Conservation (phyloP, 495 filamentous ascomycete genomes). For the Aspergillus haitiensis region DNA sequence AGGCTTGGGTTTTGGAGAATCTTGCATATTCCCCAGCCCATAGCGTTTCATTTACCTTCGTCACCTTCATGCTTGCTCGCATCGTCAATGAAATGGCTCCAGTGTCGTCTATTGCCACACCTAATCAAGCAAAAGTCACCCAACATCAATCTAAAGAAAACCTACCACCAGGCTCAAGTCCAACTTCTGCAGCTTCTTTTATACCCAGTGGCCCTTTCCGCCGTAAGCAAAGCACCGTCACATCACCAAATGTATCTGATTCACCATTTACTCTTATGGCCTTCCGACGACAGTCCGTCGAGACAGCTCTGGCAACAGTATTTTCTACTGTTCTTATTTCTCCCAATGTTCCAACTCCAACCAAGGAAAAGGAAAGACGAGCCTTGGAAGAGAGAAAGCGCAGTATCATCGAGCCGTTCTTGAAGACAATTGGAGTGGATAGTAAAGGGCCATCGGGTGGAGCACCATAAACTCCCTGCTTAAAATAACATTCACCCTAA, state of each 20-base stretch:
- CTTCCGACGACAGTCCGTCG: slow-evolving; percentile 39
- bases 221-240: slow-evolving; percentile 28
- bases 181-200: slow-evolving; percentile 33
- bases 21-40: slow-evolving; percentile 70
- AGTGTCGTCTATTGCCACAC: slow-evolving; percentile 31
- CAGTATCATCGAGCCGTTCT: slow-evolving; percentile 46
- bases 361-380: slow-evolving; percentile 46
- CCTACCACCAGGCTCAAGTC: slow-evolving; percentile 12
- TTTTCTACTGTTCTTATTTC: slow-evolving; percentile 44
- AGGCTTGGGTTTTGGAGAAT: slow-evolving; percentile 68
- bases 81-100: slow-evolving; percentile 50
- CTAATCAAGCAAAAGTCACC: slow-evolving; percentile 9
- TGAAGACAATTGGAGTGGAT: slow-evolving; percentile 47
- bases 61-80: slow-evolving; percentile 71
- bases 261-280: slow-evolving; percentile 15
- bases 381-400: slow-evolving; percentile 43
- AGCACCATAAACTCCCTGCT: slow-evolving; percentile 13
- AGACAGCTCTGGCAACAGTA: slow-evolving; percentile 32
- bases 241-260: slow-evolving; percentile 16
- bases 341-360: slow-evolving; percentile 27
- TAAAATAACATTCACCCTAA: not conserved
- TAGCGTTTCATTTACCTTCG: slow-evolving; percentile 82
- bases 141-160: slow-evolving; percentile 10
- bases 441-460: slow-evolving; percentile 42
- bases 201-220: slow-evolving; percentile 38